phyloP scores from a whole-genome alignment of 495 filamentous ascomycete species.

The Evernia prunastri region DNA sequence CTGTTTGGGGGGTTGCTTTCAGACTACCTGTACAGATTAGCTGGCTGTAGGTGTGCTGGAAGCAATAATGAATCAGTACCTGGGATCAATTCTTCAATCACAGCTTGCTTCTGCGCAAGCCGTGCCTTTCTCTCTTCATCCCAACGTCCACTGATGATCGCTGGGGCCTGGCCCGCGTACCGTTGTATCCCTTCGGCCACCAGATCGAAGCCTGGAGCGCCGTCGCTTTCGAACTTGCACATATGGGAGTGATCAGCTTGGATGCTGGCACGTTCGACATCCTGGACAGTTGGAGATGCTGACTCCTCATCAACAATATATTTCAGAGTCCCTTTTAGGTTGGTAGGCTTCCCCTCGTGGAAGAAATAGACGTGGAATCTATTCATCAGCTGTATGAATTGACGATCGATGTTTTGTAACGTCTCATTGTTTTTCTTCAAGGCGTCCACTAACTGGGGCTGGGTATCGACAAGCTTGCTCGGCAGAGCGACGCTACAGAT shows the following conservation, averaged over 20 bases:
- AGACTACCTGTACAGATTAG: conserved; percentile 21
- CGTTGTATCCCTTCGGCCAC: conserved; percentile 65
- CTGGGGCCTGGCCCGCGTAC: conserved; percentile 56
- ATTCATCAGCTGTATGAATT: conserved; percentile 66
- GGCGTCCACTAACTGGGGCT: conserved; percentile 61
- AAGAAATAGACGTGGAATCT: conserved; percentile 68
- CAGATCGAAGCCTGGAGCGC: conserved; percentile 65
- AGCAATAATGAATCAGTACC: conserved; percentile 8
- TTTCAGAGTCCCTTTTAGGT: conserved; percentile 48
- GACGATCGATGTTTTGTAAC: conserved; percentile 70
- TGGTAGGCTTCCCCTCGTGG: conserved; percentile 61
- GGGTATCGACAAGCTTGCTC: conserved; percentile 62
- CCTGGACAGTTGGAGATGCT: conserved; percentile 65
- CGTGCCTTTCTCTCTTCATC: conserved; percentile 53
- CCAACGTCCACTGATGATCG: conserved; percentile 56
- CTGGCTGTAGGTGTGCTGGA: background rate
- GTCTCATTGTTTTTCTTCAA: conserved; percentile 74
- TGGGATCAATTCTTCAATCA: conserved; percentile 24
- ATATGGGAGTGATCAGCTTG: conserved; percentile 80
- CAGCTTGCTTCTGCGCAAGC: conserved; percentile 35
- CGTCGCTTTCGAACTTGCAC: conserved; percentile 75
- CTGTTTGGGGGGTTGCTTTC: conserved; percentile 22
- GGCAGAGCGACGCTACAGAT: conserved; percentile 67
- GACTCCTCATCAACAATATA: conserved; percentile 68
- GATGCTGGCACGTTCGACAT: conserved; percentile 70